A percentile compares a stretch with the other conserved stretches of the same genome.
Conservation (phyloP, 2,329 filamentous ascomycete species). For the Colletotrichum magnum region DNA sequence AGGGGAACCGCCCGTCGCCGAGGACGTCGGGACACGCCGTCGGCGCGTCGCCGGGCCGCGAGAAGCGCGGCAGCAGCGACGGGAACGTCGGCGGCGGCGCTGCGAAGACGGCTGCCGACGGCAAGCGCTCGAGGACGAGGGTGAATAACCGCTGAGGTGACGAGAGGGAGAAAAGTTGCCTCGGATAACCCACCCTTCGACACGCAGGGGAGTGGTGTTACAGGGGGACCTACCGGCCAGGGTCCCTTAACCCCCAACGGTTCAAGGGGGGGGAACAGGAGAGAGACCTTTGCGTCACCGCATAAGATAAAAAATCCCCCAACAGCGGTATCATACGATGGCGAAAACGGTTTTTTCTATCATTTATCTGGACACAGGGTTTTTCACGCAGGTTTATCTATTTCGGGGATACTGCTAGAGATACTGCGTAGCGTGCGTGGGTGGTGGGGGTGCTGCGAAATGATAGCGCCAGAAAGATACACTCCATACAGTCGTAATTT, state of each 20-base stretch:
- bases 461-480: conserved; percentile 11
- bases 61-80: conserved; percentile 23
- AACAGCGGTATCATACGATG: conserved; percentile 13
- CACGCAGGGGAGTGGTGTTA: no score
- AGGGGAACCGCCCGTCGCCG: conserved; percentile 11
- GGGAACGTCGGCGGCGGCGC: not conserved
- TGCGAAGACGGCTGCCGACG: conserved; percentile 24
- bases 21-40: conserved; percentile 18
- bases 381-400: no score
- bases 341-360: not conserved
- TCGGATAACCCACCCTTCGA: no score
- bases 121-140: conserved; percentile 28
- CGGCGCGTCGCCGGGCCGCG: not conserved
- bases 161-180: no score
- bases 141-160: conserved; percentile 21
- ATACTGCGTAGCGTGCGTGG: not conserved
- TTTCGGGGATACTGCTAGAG: no score
- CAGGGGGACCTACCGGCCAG: no score
- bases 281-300: conserved; percentile 9
- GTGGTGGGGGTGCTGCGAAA: conserved; percentile 7
- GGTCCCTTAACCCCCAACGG: no score
- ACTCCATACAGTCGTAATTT: not conserved
- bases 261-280: no score
- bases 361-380: not conserved
- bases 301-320: conserved; percentile 10